Evolutionary conservation across 2,329 filamentous ascomycete species (phyloP), one percentile per base, ranked within the genome.

Genomic region (Fusarium citri): DNA sequence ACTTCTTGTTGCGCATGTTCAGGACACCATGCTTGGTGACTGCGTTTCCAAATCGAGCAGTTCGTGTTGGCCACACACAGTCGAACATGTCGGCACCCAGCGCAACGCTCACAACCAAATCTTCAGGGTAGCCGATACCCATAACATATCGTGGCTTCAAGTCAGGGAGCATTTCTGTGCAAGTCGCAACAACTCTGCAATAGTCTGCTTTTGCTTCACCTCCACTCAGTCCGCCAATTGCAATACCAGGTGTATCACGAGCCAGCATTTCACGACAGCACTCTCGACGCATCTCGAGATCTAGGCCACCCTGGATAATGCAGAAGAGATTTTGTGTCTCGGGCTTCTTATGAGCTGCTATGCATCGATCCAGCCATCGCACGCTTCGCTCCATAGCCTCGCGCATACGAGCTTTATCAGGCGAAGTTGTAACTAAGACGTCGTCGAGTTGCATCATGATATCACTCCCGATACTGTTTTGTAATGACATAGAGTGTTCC

Each of bases 401-500:
- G 66, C 91, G 89, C 89, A 99, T 98, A 55, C 97, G 91, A 22
- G 85, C 90, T 59, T 88, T 85, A 80, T 99, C 96, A 0, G 95
- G 95, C 0, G 94, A 98, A 0, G 96, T 99, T 0, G 96, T 98
- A 30, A 94, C 95, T 54, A 99, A 92, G 16, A 99, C 97, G 80
- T 99, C 97, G 84, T 99, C 96, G 6, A 99, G 89, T 81, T 99
- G 97, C 97, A 99, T 99, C 72, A 98, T 98, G 74, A 99, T 98
- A 81, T 99, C 96, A 69, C 94, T 97, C 69, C 96, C 96, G 76
- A 99, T 99, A 57, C 92, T 95, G 81, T 99, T 98, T 79, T 99
- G 96, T 6, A 99, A 86, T 14, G 91, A 91, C 74, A 99, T 98
- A 1, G 96, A 98, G 83, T 98, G 95, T 80, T 99, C 97, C 0